Percentiles rank a stretch among this genome's conserved stretches.
phyloP scores from a whole-genome alignment of 257 asterid species.

The Cinchona pubescens region DNA sequence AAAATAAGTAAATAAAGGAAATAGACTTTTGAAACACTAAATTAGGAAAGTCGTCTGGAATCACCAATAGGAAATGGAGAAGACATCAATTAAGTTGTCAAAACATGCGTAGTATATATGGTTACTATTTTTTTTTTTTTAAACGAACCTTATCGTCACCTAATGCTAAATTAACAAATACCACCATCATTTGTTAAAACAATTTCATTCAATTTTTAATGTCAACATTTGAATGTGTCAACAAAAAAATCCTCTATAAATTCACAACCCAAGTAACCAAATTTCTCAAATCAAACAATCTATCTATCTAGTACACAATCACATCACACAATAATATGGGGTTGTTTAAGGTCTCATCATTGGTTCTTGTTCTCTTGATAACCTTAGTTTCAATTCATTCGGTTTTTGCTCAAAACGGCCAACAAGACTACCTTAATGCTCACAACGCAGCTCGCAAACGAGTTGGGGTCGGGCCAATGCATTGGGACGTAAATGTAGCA shows the following conservation, averaged over 20 bases:
- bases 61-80: too few species aligned
- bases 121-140: too few species aligned
- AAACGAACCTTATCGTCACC: not conserved
- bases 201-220: not conserved
- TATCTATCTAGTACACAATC: too few species aligned
- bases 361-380: not conserved
- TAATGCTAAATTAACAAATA: not conserved
- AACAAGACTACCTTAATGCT: conserved; percentile 21
- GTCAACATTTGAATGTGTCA: not conserved
- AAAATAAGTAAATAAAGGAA: too few species aligned
- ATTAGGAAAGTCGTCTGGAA: too few species aligned
- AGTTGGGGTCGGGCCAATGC: conserved; percentile 31
- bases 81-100: too few species aligned
- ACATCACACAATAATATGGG: not conserved
- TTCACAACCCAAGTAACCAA: not conserved
- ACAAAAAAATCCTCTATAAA: not conserved
- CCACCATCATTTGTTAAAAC: not conserved
- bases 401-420: conserved; percentile 24
- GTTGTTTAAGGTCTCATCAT: not conserved
- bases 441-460: conserved; percentile 39
- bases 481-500: conserved; percentile 44
- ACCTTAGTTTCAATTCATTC: not conserved
- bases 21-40: too few species aligned
- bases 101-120: too few species aligned
- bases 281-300: not conserved